Base-by-base conservation (phyloP, 176 grass and related monocot genomes). In the Triticum turgidum region DNA sequence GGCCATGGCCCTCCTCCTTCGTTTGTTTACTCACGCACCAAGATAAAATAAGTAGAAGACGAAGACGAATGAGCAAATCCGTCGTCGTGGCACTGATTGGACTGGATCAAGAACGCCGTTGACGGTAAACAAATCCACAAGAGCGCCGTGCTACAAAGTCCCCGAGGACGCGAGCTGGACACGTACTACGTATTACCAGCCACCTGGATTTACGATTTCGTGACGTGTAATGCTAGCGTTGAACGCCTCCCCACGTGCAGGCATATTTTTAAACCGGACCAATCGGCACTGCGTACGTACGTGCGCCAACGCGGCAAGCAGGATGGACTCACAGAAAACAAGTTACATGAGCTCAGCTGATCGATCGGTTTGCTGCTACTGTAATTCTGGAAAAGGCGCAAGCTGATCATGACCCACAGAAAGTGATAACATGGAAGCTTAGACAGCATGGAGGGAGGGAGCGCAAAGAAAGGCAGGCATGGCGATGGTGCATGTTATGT, bases 121-220 rank as follows among this genome's bases (percentile, higher is more conserved):
- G 78, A 86, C 84, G 65, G n/a, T 64, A 18, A 49, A 49, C 63
- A 18, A 39, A 12, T 86, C 71, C 63, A 62, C 3, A 45, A 47
- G 70, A 45, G 38, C 4, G 71, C 3, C 41, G 21, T 65, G 29
- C 1, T 9, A 5, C 11, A 13, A 24, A 81, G 9, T 11, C 8
- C 34, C 7, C 11, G 17, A 73, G 33, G 18, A 13, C 37, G 73
- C 24, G 33, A 76, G n/a, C 38, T 56, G 22, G 29, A 18, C n/a
- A 52, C 61, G 58, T 73, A 39, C 61, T 73, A 39, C 61, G 58
- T 49, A 33, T 11, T 3, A 20, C 27, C 13, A 2, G 47, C 47
- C 47, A 42, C 38, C 18, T 30, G 9, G 5, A 25, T 44, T 45
- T 32, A 61, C 22, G 56, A 1, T 20, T 80, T 30, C 10, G 5